Base-by-base conservation (phyloP, 768 basidiomycete genomes). In the Termitomyces bulborhizus region DNA sequence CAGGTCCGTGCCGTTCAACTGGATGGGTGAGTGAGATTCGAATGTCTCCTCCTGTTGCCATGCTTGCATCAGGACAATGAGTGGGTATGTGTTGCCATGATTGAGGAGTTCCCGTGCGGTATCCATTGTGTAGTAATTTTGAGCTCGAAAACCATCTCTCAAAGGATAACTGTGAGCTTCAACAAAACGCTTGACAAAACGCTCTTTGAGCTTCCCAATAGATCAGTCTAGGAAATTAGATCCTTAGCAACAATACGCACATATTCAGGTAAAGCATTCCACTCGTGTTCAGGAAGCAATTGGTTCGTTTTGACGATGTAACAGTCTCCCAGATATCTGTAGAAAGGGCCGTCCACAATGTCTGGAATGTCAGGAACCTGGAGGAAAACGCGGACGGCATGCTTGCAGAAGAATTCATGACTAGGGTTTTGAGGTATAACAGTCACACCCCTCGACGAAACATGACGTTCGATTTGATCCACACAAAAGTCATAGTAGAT, bases 381-480 rank as follows among this genome's bases (percentile, higher is more conserved):
- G 8, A 57, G 40, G 37, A 59, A 63, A 3, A 60, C 46, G 16
- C 62, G 60, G 13, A 63, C 56, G n/a, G 60, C 62, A 26, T 63
- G 57, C 1, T 44, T 48, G 37, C 24, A 41, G 51, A 59, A 57
- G 13, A 53, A 57, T 4, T 52, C 27, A 3, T 39, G 31, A 34
- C 39, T 24, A 24, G 60, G 60, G 9, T 24, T 39, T 11, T 36
- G n/a, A 1, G 52, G 58, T 4, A 60, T 27, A 32, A 8, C 39
- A 9, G 3, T 31, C 15, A 63, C 55, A 24, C 54, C 51, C n/a
- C 62, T 15, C 46, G 57, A 46, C n/a, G 24, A 18, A 15, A 53
- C 50, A 54, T 51, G 36, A 49, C 27, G 29, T 36, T 46, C 46
- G 51, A 45, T 45, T 24, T 55, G 21, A 12, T 55, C 52, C n/a